These are phyloP conservation scores for Haplosporangium gracile DNA, from an alignment of 192 early-diverging fungal genomes.

Conservation along the genomic window DNA sequence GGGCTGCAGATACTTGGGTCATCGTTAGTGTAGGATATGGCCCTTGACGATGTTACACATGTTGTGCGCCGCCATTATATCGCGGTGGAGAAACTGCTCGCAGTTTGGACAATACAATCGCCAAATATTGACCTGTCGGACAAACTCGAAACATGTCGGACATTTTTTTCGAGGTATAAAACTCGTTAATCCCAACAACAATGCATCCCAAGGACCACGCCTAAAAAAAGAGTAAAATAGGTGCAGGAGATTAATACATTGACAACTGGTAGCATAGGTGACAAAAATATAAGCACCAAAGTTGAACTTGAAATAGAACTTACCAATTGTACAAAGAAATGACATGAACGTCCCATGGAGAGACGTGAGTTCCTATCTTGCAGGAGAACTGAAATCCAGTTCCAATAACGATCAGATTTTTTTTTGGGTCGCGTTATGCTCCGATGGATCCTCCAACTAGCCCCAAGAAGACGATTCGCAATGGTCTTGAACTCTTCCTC, in stretches of 20 bases:
- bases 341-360: background rate
- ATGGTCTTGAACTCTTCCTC: background rate
- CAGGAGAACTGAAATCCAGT: background rate
- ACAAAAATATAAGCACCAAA: no score
- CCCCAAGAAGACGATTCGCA: background rate
- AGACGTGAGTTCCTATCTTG: background rate
- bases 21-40: background rate
- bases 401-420: background rate
- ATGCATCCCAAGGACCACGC: background rate
- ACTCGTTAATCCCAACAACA: background rate
- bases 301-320: background rate
- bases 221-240: background rate
- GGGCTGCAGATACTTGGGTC: conserved; percentile 11
- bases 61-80: background rate
- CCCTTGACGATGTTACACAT: background rate
- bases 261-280: no score
- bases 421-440: background rate
- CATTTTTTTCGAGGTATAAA: background rate
- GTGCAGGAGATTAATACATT: no score
- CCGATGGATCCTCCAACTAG: background rate
- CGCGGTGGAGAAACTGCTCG: background rate
- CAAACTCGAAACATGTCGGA: background rate
- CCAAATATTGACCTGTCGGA: background rate
- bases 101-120: background rate
- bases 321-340: background rate